These are phyloP conservation scores for Colletotrichum spaethianum DNA, from an alignment of 2,329 filamentous ascomycete genomes.

Conservation along the genomic window DNA sequence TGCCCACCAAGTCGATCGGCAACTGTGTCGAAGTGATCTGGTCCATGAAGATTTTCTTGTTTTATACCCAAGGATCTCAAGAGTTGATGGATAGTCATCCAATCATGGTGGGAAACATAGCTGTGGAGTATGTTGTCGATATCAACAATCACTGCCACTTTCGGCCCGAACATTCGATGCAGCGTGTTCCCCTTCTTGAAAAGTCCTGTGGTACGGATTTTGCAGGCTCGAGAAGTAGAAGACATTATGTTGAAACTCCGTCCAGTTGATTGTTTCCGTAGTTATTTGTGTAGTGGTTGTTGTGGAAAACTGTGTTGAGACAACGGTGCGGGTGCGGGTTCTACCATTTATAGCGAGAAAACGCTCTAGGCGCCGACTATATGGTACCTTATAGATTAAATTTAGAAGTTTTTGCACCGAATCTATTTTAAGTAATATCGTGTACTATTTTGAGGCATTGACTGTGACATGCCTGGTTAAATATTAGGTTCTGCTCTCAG, in stretches of 20 bases:
- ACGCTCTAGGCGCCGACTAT: no score
- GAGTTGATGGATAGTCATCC: neutral
- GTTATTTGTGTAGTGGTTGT: no score
- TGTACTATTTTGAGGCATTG: no score
- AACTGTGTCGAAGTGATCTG: neutral
- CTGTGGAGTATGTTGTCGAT: neutral
- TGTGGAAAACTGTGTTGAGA: no score
- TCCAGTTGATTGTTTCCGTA: neutral
- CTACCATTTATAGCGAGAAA: no score
- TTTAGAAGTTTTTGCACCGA: no score
- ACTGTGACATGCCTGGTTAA: no score
- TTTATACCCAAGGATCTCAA: neutral
- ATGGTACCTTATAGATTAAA: no score
- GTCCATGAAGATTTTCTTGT: neutral
- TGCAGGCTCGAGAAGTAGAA: neutral
- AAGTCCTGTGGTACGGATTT: neutral
- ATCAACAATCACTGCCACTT: neutral
- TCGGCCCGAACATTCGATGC: neutral
- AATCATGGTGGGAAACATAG: neutral
- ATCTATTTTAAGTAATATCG: no score
- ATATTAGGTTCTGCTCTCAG: no score
- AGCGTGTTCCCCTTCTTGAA: neutral
- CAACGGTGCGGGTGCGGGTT: no score
- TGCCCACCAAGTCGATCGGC: neutral
- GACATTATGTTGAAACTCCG: neutral